A percentile compares a stretch with the other conserved stretches of the same genome.
Conservation (phyloP, 1,284 basidiomycete genomes). For the Meripilus lineatus region DNA sequence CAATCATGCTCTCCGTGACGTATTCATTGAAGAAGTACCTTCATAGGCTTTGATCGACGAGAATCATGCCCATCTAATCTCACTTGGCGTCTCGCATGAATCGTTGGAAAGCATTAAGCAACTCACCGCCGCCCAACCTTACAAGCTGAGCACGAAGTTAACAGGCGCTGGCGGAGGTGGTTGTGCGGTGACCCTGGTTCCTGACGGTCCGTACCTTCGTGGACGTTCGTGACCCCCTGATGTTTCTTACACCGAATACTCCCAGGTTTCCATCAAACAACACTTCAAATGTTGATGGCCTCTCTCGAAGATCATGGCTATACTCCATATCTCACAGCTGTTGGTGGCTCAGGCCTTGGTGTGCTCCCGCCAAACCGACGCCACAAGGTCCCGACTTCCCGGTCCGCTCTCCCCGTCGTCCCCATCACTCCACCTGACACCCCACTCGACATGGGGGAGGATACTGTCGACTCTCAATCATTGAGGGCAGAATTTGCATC, state of each 20-base stretch:
- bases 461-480: slow-evolving; percentile 16
- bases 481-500: slow-evolving; percentile 49
- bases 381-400: slow-evolving; percentile 21
- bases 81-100: slow-evolving; percentile 93
- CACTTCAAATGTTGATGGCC: slow-evolving; percentile 53
- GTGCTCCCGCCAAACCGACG: slow-evolving; percentile 66
- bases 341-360: slow-evolving; percentile 91
- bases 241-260: slow-evolving; percentile 7
- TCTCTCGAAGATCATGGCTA: slow-evolving; percentile 66
- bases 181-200: slow-evolving; percentile 93
- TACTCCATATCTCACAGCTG: slow-evolving; percentile 85
- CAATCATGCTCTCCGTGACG: slow-evolving; percentile 15
- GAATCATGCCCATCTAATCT: slow-evolving; percentile 85
- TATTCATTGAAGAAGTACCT: slow-evolving; percentile 4
- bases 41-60: slow-evolving; percentile 73
- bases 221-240: not conserved
- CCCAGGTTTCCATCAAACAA: slow-evolving; percentile 58
- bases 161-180: slow-evolving; percentile 99
- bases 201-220: slow-evolving; percentile 61
- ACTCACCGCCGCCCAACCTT: slow-evolving; percentile 60
- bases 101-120: slow-evolving; percentile 79
- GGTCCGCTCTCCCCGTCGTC: slow-evolving; percentile 14
- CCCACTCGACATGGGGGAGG: slow-evolving; percentile 20
- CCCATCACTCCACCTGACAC: slow-evolving; percentile 52
- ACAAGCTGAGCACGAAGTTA: slow-evolving; percentile 87